These are phyloP conservation scores for Cladosporium cucumerinum DNA, from an alignment of 2,329 filamentous ascomycete species.

Conservation along the genomic window DNA sequence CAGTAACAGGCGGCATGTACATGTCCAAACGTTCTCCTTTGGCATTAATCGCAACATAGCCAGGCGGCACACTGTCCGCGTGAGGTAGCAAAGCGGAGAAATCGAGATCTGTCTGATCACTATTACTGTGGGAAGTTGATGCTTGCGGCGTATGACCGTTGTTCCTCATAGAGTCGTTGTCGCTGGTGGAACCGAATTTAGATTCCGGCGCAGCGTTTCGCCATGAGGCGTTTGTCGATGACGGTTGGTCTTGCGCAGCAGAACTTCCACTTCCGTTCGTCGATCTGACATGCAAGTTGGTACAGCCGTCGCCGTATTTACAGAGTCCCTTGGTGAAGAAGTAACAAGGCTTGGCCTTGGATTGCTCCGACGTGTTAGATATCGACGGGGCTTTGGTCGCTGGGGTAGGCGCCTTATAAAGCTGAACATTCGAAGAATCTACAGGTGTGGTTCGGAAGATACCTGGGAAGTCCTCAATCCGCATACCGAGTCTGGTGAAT, in stretches of 20 bases:
- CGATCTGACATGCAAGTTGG: constrained; percentile 25
- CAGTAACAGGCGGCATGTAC: constrained; percentile 37
- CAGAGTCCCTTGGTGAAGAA: constrained; percentile 32
- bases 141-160: constrained; percentile 1
- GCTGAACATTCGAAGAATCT: constrained; percentile 11
- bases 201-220: constrained; percentile 3
- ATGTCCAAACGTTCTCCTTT: constrained; percentile 47
- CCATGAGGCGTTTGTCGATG: neutral
- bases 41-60: constrained; percentile 45
- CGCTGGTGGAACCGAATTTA: constrained; percentile 5
- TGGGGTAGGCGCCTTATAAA: constrained; percentile 2
- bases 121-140: neutral
- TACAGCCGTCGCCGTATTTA: constrained; percentile 31
- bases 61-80: constrained; percentile 25
- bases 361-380: neutral
- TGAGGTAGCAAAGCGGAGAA: constrained; percentile 22
- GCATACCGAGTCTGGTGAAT: constrained; percentile 51
- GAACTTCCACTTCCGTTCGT: constrained; percentile 15
- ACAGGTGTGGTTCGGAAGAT: constrained; percentile 50
- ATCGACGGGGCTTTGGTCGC: constrained; percentile 3
- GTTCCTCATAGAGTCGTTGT: constrained; percentile 24
- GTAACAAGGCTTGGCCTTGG: constrained; percentile 20
- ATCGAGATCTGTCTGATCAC: constrained; percentile 6
- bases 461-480: constrained; percentile 49
- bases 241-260: neutral